phyloP scores from a whole-genome alignment of 2,329 filamentous ascomycete species.

The Colletotrichum sp. region DNA sequence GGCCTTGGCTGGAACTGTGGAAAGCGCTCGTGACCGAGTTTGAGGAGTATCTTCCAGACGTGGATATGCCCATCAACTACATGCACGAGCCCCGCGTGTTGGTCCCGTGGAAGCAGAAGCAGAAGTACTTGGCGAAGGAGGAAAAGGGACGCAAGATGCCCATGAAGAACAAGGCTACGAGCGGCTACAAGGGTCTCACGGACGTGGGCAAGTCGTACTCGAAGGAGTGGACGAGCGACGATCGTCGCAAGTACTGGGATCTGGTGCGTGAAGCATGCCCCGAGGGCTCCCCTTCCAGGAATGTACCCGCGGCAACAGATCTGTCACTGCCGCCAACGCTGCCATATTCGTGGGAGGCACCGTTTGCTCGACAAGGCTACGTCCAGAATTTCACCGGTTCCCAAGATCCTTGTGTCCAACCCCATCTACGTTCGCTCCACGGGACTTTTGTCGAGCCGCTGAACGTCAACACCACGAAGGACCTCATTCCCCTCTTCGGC shows the following conservation, averaged over 20 bases:
- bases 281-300: slow-evolving; percentile 54
- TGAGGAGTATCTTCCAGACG: slow-evolving; percentile 60
- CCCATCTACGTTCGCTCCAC: slow-evolving; percentile 54
- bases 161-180: slow-evolving; percentile 46
- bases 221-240: slow-evolving; percentile 11
- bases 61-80: slow-evolving; percentile 71
- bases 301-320: slow-evolving; percentile 34
- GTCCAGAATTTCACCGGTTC: slow-evolving; percentile 63
- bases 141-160: slow-evolving; percentile 45
- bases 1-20: slow-evolving; percentile 54
- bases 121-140: slow-evolving; percentile 54
- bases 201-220: slow-evolving; percentile 37
- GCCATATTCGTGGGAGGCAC: slow-evolving; percentile 36
- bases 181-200: slow-evolving; percentile 44
- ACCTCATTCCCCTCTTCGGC: slow-evolving; percentile 65
- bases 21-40: slow-evolving; percentile 55
- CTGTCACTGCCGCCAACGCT: slow-evolving; percentile 35
- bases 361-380: slow-evolving; percentile 50
- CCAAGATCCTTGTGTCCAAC: slow-evolving; percentile 64
- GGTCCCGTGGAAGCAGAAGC: slow-evolving; percentile 62
- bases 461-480: slow-evolving; percentile 54
- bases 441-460: slow-evolving; percentile 62
- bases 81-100: slow-evolving; percentile 69
- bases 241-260: slow-evolving; percentile 56
- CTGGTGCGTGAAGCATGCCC: slow-evolving; percentile 61